Percentiles rank a stretch among this genome's conserved stretches.
phyloP scores from a whole-genome alignment of 768 basidiomycete genomes.

The Obba rivulosa region DNA sequence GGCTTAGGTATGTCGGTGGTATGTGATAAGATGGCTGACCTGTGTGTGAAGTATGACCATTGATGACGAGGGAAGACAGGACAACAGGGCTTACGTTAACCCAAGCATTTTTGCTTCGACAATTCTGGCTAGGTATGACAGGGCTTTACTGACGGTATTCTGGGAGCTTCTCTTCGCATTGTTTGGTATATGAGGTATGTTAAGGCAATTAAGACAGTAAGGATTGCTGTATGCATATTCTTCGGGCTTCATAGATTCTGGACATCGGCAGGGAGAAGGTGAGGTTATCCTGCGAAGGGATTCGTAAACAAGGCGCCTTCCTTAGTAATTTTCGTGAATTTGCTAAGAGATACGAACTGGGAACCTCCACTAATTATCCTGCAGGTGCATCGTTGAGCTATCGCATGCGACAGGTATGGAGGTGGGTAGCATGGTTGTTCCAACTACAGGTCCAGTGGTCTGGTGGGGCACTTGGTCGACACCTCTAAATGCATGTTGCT shows the following conservation, averaged over 20 bases:
- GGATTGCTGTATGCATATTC: constrained; percentile 81
- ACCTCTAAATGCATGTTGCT: constrained; percentile 75
- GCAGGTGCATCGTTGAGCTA: constrained; percentile 6
- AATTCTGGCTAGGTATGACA: constrained; percentile 57
- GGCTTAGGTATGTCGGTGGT: constrained; percentile 83
- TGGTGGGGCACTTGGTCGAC: constrained; percentile 69
- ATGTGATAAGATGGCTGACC: constrained; percentile 85
- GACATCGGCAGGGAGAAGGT: neutral
- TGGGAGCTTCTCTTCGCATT: constrained; percentile 76
- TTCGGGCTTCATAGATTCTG: constrained; percentile 55
- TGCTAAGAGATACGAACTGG: constrained; percentile 79
- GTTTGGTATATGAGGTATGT: constrained; percentile 49
- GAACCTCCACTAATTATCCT: constrained; percentile 94
- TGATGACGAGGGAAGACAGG: neutral
- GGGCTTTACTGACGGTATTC: constrained; percentile 55
- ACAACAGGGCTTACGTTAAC: constrained; percentile 57
- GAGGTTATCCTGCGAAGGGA: constrained; percentile 78
- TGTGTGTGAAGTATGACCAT: constrained; percentile 23
- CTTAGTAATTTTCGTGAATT: constrained; percentile 83
- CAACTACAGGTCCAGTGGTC: constrained; percentile 43
- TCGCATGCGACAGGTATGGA: constrained; percentile 84
- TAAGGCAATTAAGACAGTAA: neutral
- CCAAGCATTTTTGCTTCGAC: constrained; percentile 82
- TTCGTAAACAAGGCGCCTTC: constrained; percentile 82
- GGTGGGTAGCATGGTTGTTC: constrained; percentile 78